Conservation (phyloP, 805 yeast genomes). For the Starmerella bacillaris region DNA sequence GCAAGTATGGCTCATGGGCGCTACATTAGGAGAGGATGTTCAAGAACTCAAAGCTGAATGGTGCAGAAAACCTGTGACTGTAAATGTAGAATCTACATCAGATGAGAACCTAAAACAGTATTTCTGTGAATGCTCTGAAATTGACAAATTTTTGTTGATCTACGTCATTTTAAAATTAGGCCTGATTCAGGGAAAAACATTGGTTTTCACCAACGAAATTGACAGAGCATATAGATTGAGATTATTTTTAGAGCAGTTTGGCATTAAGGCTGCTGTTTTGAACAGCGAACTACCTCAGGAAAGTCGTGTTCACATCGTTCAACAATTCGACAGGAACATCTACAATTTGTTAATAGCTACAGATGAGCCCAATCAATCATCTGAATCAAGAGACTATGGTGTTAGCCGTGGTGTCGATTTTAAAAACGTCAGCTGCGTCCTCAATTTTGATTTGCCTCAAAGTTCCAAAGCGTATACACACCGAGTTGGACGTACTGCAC, state of each 20-base stretch:
- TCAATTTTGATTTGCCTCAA: slow-evolving; percentile 85
- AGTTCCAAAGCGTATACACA: slow-evolving; percentile 81
- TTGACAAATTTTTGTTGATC: slow-evolving; percentile 77
- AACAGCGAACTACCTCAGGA: slow-evolving; percentile 86
- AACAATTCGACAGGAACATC: slow-evolving; percentile 79
- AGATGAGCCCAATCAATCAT: slow-evolving; percentile 53
- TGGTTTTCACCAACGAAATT: slow-evolving; percentile 79
- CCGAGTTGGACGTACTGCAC: slow-evolving; percentile 91
- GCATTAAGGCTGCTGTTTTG: slow-evolving; percentile 69
- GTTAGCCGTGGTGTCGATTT: slow-evolving; percentile 96
- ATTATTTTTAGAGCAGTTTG: slow-evolving; percentile 84
- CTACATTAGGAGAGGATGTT: slow-evolving; percentile 78
- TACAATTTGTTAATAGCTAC: slow-evolving; percentile 84
- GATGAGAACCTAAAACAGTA: slow-evolving; percentile 50
- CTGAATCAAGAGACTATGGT: slow-evolving; percentile 44
- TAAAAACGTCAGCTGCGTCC: slow-evolving; percentile 86
- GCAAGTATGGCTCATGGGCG: slow-evolving; percentile 91
- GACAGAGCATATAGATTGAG: slow-evolving; percentile 90
- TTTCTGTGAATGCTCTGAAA: slow-evolving; percentile 69
- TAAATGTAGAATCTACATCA: slow-evolving; percentile 52
- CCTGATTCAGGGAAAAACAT: slow-evolving; percentile 66
- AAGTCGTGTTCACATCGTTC: slow-evolving; percentile 86
- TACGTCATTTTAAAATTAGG: slow-evolving; percentile 82
- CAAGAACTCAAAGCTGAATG: slow-evolving; percentile 55
- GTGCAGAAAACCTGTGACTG: slow-evolving; percentile 66